These are phyloP conservation scores for Fistulifera solaris DNA, from an alignment of 108 stramenopile species.

Conservation along the genomic window DNA sequence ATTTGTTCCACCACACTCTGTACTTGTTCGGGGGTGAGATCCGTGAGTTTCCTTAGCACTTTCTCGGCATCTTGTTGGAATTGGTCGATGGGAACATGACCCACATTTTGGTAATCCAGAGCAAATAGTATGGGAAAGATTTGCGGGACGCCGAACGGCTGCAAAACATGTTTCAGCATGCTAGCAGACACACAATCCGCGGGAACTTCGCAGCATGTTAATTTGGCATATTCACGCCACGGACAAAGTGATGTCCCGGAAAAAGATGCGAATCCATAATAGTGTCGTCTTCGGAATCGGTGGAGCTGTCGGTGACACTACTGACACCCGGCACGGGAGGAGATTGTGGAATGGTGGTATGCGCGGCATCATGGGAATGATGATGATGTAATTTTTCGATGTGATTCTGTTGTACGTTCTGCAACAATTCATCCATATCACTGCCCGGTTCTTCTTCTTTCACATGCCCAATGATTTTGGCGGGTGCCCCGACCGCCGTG, in stretches of 20 bases:
- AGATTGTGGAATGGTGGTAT: neutral
- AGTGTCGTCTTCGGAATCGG: neutral
- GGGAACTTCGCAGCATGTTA: slow-evolving; percentile 6
- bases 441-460: slow-evolving; percentile 14
- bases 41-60: neutral
- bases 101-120: slow-evolving; percentile 22
- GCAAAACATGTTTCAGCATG: slow-evolving; percentile 21
- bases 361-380: neutral
- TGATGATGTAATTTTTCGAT: neutral
- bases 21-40: neutral
- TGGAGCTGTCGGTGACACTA: neutral
- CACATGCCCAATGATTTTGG: slow-evolving; percentile 25
- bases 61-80: neutral
- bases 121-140: slow-evolving; percentile 48
- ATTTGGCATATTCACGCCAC: slow-evolving; percentile 13
- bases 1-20: neutral
- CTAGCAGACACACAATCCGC: slow-evolving; percentile 6
- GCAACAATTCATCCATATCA: slow-evolving; percentile 6
- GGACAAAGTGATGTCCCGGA: slow-evolving; percentile 10
- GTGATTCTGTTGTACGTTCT: neutral
- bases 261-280: neutral
- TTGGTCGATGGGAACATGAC: slow-evolving; percentile 12
- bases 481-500: slow-evolving; percentile 43
- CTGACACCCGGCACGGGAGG: neutral
- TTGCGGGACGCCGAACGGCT: slow-evolving; percentile 33